Conservation (phyloP, 2,329 filamentous ascomycete genomes). For the Claviceps maximensis region DNA sequence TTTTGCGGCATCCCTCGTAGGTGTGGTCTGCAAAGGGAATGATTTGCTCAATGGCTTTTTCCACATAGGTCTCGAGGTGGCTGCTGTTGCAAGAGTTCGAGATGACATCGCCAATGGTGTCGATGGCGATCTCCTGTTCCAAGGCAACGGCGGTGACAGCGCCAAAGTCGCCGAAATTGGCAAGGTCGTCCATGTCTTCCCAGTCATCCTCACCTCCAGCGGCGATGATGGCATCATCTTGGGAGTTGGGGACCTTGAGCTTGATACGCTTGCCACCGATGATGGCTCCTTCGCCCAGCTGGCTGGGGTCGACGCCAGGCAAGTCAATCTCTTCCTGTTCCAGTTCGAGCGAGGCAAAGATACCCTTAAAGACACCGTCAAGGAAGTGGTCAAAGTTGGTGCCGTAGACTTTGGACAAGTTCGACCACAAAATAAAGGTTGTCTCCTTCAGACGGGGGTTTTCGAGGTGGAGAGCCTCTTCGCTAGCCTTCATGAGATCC, state of each 20-base stretch:
- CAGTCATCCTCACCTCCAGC: conserved; percentile 39
- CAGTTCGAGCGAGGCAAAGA: conserved; percentile 75
- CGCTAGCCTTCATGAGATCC: conserved; percentile 81
- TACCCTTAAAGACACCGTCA: conserved; percentile 60
- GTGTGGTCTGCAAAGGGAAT: conserved; percentile 72
- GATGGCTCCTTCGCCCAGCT: conserved; percentile 61
- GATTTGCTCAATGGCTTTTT: conserved; percentile 74
- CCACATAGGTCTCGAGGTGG: conserved; percentile 64
- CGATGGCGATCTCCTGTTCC: conserved; percentile 94
- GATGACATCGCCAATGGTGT: conserved; percentile 87
- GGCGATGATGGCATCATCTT: conserved; percentile 40
- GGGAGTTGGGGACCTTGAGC: conserved; percentile 46
- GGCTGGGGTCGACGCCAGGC: conserved; percentile 40
- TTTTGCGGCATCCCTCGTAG: conserved; percentile 89
- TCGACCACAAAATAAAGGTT: conserved; percentile 94
- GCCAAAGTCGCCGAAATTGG: conserved; percentile 71
- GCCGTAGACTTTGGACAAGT: conserved; percentile 85
- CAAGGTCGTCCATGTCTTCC: conserved; percentile 63
- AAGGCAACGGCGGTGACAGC: conserved; percentile 81
- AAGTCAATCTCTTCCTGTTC: conserved; percentile 79
- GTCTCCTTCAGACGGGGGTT: conserved; percentile 89
- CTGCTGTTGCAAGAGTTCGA: conserved; percentile 70
- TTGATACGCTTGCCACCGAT: conserved; percentile 78
- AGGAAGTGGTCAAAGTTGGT: conserved; percentile 71
- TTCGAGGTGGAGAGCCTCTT: conserved; percentile 78